Percentiles rank a stretch among this genome's conserved stretches.
These are phyloP conservation scores for Suillus subalutaceus DNA, from an alignment of 768 basidiomycete species.

Conservation along the genomic window DNA sequence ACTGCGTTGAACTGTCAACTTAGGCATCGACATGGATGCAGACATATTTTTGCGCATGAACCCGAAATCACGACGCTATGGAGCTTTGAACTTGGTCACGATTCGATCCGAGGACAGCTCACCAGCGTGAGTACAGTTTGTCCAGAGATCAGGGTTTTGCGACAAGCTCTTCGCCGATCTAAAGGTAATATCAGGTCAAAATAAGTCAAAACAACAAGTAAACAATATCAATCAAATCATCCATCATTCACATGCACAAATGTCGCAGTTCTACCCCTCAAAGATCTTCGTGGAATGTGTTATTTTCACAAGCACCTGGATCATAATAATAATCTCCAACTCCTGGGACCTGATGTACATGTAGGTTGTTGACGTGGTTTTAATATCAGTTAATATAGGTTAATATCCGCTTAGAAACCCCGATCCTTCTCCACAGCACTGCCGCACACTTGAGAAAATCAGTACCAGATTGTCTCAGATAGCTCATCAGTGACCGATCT, in stretches of 20 bases:
- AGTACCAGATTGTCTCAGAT: neutral
- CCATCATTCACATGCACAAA: neutral
- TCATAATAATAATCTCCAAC: neutral
- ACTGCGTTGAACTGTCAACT: neutral
- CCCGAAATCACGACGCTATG: neutral
- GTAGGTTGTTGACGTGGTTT: neutral
- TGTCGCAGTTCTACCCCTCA: neutral
- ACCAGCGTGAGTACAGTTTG: neutral
- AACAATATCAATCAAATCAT: neutral
- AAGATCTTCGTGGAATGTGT: neutral
- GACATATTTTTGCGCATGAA: conserved; percentile 3
- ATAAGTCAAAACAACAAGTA: neutral
- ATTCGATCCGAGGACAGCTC: neutral
- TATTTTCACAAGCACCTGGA: conserved; percentile 2
- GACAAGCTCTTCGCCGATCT: neutral
- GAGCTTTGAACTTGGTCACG: neutral
- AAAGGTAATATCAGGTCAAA: neutral
- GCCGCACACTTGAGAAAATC: neutral
- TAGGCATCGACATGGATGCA: conserved; percentile 5
- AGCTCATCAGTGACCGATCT: neutral
- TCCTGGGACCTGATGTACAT: neutral
- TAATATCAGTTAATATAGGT: neutral
- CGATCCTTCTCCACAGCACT: neutral
- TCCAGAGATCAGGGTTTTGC: neutral
- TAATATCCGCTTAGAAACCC: conserved; percentile 5